These are phyloP conservation scores for Wilhelminamyces savonicus DNA, from an alignment of 805 yeast species.

Conservation along the genomic window DNA sequence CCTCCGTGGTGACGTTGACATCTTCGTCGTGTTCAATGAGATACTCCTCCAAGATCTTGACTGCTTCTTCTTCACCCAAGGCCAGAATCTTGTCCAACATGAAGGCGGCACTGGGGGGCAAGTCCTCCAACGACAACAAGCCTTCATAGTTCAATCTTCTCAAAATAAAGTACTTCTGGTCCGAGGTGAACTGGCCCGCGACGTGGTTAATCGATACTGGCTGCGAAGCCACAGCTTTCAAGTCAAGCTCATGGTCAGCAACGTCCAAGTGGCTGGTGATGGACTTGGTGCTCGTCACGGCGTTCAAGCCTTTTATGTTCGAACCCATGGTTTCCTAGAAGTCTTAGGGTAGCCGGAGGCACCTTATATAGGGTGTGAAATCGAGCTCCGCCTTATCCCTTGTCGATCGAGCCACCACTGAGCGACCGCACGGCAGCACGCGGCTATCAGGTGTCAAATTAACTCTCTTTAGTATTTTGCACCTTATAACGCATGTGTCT, in stretches of 20 bases:
- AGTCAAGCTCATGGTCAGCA: constrained; percentile 7
- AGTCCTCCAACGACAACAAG: constrained; percentile 21
- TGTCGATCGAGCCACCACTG: too few species aligned
- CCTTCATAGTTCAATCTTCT: constrained; percentile 18
- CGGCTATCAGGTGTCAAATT: too few species aligned
- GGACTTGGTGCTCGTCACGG: too few species aligned
- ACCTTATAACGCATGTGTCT: too few species aligned
- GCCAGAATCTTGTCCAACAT: constrained; percentile 23
- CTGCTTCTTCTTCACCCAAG: constrained; percentile 14
- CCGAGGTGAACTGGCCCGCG: constrained; percentile 15
- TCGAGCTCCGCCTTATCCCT: too few species aligned
- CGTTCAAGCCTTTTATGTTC: too few species aligned
- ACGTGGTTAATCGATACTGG: constrained; percentile 17
- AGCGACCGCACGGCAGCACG: too few species aligned
- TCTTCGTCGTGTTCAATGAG: constrained; percentile 24
- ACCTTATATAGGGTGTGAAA: too few species aligned
- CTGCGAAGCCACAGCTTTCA: constrained; percentile 16
- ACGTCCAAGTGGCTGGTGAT: too few species aligned
- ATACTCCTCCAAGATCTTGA: constrained; percentile 21
- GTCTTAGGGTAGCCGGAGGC: too few species aligned
- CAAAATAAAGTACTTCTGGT: constrained; percentile 22
- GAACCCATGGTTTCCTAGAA: too few species aligned
- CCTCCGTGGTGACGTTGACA: constrained; percentile 26
- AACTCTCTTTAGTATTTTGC: too few species aligned
- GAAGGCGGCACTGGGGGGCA: constrained; percentile 22